These are phyloP conservation scores for Brasilioporus rufonigricans DNA, from an alignment of 768 basidiomycete species.

Conservation along the genomic window DNA sequence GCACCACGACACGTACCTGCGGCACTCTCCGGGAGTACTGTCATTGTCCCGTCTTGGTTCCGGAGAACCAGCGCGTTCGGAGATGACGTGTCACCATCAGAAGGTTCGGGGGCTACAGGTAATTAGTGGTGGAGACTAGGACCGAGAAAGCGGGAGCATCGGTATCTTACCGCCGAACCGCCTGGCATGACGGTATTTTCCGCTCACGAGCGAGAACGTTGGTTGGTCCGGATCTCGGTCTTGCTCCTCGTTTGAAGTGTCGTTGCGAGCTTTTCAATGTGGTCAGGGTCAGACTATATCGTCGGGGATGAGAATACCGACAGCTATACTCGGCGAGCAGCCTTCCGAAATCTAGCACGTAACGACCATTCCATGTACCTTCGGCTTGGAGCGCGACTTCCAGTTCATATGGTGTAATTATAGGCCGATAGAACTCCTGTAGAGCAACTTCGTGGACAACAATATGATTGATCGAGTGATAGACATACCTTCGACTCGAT, in stretches of 20 bases:
- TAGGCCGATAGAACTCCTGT: slow-evolving; percentile 89
- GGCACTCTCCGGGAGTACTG: slow-evolving; percentile 59
- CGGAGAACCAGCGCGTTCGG: slow-evolving; percentile 54
- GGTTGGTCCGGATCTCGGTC: slow-evolving; percentile 68
- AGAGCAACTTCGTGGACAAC: neutral
- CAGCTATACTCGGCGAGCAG: slow-evolving; percentile 42
- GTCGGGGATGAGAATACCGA: slow-evolving; percentile 5
- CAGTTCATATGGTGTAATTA: slow-evolving; percentile 92
- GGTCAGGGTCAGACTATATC: neutral
- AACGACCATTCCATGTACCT: slow-evolving; percentile 70
- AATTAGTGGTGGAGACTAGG: slow-evolving; percentile 5
- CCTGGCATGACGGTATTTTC: slow-evolving; percentile 78
- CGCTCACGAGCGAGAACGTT: slow-evolving; percentile 82
- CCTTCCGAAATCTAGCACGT: slow-evolving; percentile 74
- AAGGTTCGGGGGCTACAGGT: slow-evolving; percentile 7
- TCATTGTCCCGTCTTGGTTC: slow-evolving; percentile 60
- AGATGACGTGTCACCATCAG: slow-evolving; percentile 20
- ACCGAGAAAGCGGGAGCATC: neutral
- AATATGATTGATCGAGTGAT: neutral
- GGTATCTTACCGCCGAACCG: slow-evolving; percentile 49
- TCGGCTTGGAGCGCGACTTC: slow-evolving; percentile 72
- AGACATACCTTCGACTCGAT: slow-evolving; percentile 61
- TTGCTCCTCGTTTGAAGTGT: slow-evolving; percentile 25
- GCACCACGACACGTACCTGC: slow-evolving; percentile 50
- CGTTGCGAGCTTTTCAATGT: slow-evolving; percentile 4